A percentile compares a stretch with the other conserved stretches of the same genome.
phyloP scores from a whole-genome alignment of 129 eudicot species.

The Mikania micrantha region DNA sequence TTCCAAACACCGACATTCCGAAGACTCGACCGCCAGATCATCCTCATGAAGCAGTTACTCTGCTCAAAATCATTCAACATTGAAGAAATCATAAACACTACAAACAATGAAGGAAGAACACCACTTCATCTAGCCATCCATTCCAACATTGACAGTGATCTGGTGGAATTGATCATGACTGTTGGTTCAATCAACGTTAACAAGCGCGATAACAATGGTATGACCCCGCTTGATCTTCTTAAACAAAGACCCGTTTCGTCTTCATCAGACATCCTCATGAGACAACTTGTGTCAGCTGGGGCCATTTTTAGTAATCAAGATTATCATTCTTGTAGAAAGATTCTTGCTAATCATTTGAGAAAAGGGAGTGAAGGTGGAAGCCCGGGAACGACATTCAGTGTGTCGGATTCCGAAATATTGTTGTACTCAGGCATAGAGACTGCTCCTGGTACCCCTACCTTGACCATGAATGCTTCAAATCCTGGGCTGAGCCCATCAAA shows the following conservation, averaged over 20 bases:
- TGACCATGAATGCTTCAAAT: slow-evolving; percentile 2
- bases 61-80: slow-evolving; percentile 34
- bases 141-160: slow-evolving; percentile 59
- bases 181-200: slow-evolving; percentile 55
- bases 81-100: slow-evolving; percentile 53
- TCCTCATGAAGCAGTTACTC: slow-evolving; percentile 68
- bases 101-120: slow-evolving; percentile 64
- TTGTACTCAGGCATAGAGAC: slow-evolving; percentile 53
- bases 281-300: slow-evolving; percentile 72
- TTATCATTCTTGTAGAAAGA: slow-evolving; percentile 45
- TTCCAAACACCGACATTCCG: slow-evolving; percentile 75
- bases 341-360: slow-evolving; percentile 69
- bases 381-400: slow-evolving; percentile 72
- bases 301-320: slow-evolving; percentile 61
- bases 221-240: slow-evolving; percentile 73
- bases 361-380: slow-evolving; percentile 56
- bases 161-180: slow-evolving; percentile 66
- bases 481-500: not conserved
- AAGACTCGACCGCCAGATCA: slow-evolving; percentile 70
- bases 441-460: slow-evolving; percentile 11
- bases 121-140: slow-evolving; percentile 81
- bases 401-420: slow-evolving; percentile 68
- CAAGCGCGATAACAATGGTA: slow-evolving; percentile 46
- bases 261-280: slow-evolving; percentile 60
- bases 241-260: slow-evolving; percentile 64